Base-by-base conservation (phyloP, 116 monocot species). In the Phalaenopsis hybrid region DNA sequence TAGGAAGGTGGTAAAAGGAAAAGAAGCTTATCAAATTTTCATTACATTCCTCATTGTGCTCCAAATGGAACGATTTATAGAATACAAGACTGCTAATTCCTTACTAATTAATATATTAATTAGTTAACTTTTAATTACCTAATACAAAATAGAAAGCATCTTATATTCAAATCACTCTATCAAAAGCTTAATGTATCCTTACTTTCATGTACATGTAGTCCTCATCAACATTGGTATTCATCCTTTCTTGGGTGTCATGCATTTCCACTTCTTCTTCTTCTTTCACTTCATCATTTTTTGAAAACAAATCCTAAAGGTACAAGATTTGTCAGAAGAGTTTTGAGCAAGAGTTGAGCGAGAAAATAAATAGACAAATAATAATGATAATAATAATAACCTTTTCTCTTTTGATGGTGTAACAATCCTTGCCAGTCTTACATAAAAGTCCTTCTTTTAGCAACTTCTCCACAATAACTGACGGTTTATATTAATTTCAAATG, bases 171-270 rank as follows among this genome's bases (percentile, higher is more conserved):
- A 31, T 31, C 31, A 31, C 31, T 31, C 31, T 31, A 31, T 31
- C 31, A 31, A 31, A 31, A 31, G 31, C 31, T 31, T 57, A 63
- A 79, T n/a, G 31, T 10, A 55, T 77, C 13, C 5, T 77, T 82
- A 98, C 98, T 92, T 98, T 98, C 90, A 91, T 93, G 73, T 99
- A 99, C 87, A 99, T 86, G 57, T 82, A 81, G 73, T 95, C 91
- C 43, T 85, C 83, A 33, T 78, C 51, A 33, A 25, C 28, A 57
- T 75, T 73, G 65, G 80, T 75, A 80, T 82, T 85, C 78, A 81
- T 84, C 16, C 79, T n/a, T 4, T 79, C 80, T 44, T 69, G 68
- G 48, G 65, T 43, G 7, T 80, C 87, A 51, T 84, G 84, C 88
- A 88, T 88, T 34, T 90, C 84, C 43, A 82, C 45, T 21, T 20